These are phyloP conservation scores for Oryza officinalis DNA, from an alignment of 176 grass and related monocot species.

Conservation along the genomic window DNA sequence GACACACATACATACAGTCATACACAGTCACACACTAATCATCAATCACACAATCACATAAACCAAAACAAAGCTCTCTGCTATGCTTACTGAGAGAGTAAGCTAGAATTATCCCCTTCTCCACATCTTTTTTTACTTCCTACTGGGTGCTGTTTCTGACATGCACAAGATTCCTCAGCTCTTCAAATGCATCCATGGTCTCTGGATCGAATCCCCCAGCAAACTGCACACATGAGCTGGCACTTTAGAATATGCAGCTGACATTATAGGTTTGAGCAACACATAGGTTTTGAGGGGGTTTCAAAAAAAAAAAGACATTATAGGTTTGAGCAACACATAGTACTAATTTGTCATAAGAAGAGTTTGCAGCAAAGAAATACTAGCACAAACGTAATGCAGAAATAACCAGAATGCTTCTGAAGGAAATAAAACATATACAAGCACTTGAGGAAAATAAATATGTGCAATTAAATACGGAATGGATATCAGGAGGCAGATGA, in stretches of 20 bases:
- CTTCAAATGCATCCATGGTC: constrained; percentile 97
- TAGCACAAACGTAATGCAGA: not conserved
- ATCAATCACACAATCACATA: constrained; percentile 18
- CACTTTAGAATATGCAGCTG: constrained; percentile 13
- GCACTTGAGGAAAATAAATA: not conserved
- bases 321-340: not conserved
- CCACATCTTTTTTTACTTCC: constrained; percentile 12
- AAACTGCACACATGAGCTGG: constrained; percentile 54
- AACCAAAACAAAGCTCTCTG: constrained; percentile 14
- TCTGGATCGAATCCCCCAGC: constrained; percentile 90
- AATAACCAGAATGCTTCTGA: not conserved
- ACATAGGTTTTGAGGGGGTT: too few species aligned
- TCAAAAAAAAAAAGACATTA: too few species aligned
- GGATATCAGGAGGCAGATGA: not conserved
- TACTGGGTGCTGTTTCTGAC: constrained; percentile 74
- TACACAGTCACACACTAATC: constrained; percentile 3
- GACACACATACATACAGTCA: constrained; percentile 25
- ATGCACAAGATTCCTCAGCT: constrained; percentile 89
- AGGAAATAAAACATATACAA: not conserved
- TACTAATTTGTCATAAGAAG: not conserved
- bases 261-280: not conserved
- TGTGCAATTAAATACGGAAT: not conserved
- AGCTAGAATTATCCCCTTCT: constrained; percentile 34
- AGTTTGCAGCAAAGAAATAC: not conserved
- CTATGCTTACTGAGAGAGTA: constrained; percentile 84